Conservation (phyloP, 116 monocot genomes). For the Cymodocea nodosa region DNA sequence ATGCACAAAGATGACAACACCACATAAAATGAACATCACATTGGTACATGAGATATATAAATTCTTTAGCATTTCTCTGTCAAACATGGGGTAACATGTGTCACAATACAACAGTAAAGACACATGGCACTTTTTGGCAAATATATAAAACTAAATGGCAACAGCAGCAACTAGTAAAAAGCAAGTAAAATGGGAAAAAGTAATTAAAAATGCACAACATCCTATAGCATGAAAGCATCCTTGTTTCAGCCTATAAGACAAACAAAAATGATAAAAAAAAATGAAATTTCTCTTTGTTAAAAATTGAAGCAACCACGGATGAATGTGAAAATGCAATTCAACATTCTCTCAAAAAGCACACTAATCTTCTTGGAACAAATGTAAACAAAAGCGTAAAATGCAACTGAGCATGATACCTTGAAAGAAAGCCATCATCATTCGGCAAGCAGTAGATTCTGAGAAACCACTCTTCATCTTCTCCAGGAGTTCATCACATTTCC, state of each 20-base stretch:
- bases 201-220: no score
- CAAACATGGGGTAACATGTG: not conserved
- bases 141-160: not conserved
- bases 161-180: not conserved
- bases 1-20: no score
- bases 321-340: no score
- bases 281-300: not conserved
- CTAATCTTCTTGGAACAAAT: no score
- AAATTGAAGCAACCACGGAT: not conserved
- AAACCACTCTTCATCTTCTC: constrained; percentile 66
- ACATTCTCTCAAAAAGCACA: no score
- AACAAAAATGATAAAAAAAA: no score
- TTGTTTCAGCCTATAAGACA: no score
- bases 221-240: no score
- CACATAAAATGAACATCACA: no score
- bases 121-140: not conserved
- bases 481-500: constrained; percentile 66
- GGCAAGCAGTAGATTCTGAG: constrained; percentile 40
- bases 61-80: no score
- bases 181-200: no score
- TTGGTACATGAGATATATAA: no score
- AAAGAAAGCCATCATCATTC: constrained; percentile 58
- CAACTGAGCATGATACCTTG: constrained; percentile 44
- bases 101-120: not conserved
- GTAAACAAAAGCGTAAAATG: not conserved